Base-by-base conservation (phyloP, 2,329 filamentous ascomycete genomes). In the Alternaria ethzedia region DNA sequence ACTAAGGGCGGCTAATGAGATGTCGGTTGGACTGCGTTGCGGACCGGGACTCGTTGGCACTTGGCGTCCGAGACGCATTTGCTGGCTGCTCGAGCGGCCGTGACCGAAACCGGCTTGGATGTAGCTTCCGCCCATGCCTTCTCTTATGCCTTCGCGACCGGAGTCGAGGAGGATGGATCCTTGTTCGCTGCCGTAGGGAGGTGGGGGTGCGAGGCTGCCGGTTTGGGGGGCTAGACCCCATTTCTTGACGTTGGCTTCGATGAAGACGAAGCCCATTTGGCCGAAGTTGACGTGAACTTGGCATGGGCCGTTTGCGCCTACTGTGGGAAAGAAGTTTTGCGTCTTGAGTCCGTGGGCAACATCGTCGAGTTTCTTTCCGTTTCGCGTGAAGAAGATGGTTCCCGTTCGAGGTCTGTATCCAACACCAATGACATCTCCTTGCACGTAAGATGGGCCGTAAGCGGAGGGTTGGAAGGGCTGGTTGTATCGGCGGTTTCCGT, bases 191-290 rank as follows among this genome's bases (percentile, higher is more conserved):
- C 96, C 96, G 77, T 99, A 99, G 2, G 96, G 96, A 54, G 96
- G 96, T 46, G 96, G 96, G 15, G 96, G 96, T 26, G 96, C 96
- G 63, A 99, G 86, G 75, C 93, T 97, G 63, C 96, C 96, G 2
- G 93, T 97, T 87, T 96, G 96, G 6, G 96, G 96, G 51, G 96
- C 96, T 59, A 99, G 84, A 2, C 96, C 96, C 96, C 96, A 99
- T 85, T 98, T 99, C 88, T 99, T 99, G 64, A 99, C 96, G 75
- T 99, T 99, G 66, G 95, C 96, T 82, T 99, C 96, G 72, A 99
- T 98, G 77, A 98, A 99, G 52, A 99, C 96, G 77, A 98, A 99
- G 32, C 96, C 96, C 76, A 96, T 93, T 79, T 99, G 96, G 8
- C 96, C 96, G 79, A 99, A 96, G 80, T 99, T 99, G 77, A 98